Percentiles rank a stretch among this genome's conserved stretches.
Evolutionary conservation across 2,329 filamentous ascomycete species (phyloP).

Genomic region (Leptographium lundbergii): DNA sequence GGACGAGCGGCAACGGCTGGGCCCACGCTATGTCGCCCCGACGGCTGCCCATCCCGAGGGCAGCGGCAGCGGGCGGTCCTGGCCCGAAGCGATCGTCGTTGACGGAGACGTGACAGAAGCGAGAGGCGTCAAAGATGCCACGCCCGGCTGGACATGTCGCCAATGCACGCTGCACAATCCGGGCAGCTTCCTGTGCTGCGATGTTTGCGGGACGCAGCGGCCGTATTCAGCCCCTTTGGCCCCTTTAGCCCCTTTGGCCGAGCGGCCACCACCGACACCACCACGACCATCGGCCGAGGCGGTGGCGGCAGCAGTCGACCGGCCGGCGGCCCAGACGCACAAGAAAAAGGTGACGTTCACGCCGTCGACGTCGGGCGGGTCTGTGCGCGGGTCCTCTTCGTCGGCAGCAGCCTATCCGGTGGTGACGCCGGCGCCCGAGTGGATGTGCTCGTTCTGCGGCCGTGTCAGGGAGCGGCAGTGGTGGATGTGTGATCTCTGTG

Average conservation of each 20-base stretch:
- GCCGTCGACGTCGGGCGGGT: conserved; percentile 7
- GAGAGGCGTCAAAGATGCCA: background rate
- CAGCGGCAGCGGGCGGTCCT: conserved; percentile 15
- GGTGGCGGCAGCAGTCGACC: background rate
- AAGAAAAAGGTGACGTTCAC: conserved; percentile 7
- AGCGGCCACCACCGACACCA: background rate
- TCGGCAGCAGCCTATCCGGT: background rate
- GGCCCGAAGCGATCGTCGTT: background rate
- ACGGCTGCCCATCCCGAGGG: conserved; percentile 40
- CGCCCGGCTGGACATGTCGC: conserved; percentile 34
- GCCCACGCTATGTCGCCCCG: conserved; percentile 36
- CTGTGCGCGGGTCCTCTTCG: background rate
- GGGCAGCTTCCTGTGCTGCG: conserved; percentile 36
- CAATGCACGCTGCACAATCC: conserved; percentile 47
- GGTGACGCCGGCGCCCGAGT: conserved; percentile 20
- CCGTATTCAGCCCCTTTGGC: background rate
- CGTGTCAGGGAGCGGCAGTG: conserved; percentile 38
- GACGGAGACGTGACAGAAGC: background rate
- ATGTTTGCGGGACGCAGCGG: conserved; percentile 39
- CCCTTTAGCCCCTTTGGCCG: background rate
- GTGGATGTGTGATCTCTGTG: conserved; percentile 45
- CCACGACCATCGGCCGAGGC: background rate
- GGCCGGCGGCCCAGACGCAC: background rate
- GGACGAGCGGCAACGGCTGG: conserved; percentile 48
- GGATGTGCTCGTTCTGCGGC: conserved; percentile 40